Base-by-base conservation (phyloP, 2,329 filamentous ascomycete species). In the Fusarium tanahbumbuense region DNA sequence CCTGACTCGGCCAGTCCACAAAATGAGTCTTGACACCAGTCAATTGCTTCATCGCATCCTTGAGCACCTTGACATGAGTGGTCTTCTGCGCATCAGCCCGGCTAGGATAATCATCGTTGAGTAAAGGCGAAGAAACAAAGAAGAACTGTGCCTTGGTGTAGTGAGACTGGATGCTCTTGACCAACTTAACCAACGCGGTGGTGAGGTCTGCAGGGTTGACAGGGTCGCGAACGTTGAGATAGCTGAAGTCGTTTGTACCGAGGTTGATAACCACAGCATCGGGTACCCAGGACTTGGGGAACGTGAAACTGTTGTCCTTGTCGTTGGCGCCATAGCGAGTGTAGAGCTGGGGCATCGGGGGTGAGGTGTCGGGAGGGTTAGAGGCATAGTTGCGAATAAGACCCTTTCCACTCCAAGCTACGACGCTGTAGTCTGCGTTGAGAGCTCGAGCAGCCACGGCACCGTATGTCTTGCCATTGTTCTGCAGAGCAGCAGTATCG, bases 381-480 rank as follows among this genome's bases (percentile, higher is more conserved):
- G 74, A 68, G 12, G 72, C 67, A 64, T 80, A 82, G 71, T 84
- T 84, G 20, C 82, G 78, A 1, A 75, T 77, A 4, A 84, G 56
- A 5, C 82, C 82, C 68, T 82, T 83, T 45, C 81, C 81, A 56
- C 80, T 82, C 82, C 82, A 83, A 3, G 82, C 82, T 8, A 84
- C 76, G 44, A 83, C 76, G 53, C 76, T 77, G 64, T 83, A 83
- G 66, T 83, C 82, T 37, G 81, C 82, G 13, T 72, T 72, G 23
- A 84, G 72, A n/a, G 77, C 76, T 9, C 73, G 71, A n/a, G 82
- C 82, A 1, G 82, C 78, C 2, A 83, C 75, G 1, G 78, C 81
- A n/a, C 79, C 81, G 56, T 83, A 84, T 7, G 81, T 83, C 58
- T 78, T 77, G 16, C 79, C 77, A 41, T 80, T 81, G 64, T 83